Base-by-base conservation (phyloP, 1,284 basidiomycete genomes). In the Porodaedalea pini region DNA sequence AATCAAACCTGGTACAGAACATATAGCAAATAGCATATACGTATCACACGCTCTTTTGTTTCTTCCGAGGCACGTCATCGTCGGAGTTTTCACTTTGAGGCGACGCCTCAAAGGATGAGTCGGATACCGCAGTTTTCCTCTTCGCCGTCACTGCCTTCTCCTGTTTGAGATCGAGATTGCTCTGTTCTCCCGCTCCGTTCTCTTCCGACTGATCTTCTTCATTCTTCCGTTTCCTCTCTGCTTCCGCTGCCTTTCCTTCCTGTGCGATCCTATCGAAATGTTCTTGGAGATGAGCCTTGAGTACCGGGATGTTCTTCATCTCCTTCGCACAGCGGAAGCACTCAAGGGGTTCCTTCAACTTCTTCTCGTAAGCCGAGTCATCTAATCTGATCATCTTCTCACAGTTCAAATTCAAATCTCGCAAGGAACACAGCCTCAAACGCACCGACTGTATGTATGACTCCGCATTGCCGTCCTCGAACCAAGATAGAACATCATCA, bases 401-500 rank as follows among this genome's bases (percentile, higher is more conserved):
- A 8, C 25, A 27, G 37, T 19, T 31, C n/a, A 31, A 44, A n/a
- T 43, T 50, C 11, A 50, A 17, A 37, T 44, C 8, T 21, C 41
- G 25, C 21, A 23, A 17, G 36, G 39, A 31, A 19, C 44, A 32
- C 39, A 49, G 8, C 27, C 23, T 11, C 19, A 54, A 45, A 71
- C 78, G 51, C 63, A 86, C 86, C 57, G 71, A 72, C 25, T 69
- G 63, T 61, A 76, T 86, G 66, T 77, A 83, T 0, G 77, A 78
- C 39, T 74, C 82, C 4, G 79, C 75, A 11, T n/a, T 51, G n/a
- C 32, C 55, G 10, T 51, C 29, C 31, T 87, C 83, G 54, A 93
- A 85, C 86, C 90, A 92, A 0, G 76, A 75, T 40, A 90, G 71
- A 3, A 97, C 86, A 4, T 91, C 83, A 34, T 82, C 77, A 3